These are phyloP conservation scores for Neospermospora avenae DNA, from an alignment of 2,329 filamentous ascomycete genomes.

Conservation along the genomic window DNA sequence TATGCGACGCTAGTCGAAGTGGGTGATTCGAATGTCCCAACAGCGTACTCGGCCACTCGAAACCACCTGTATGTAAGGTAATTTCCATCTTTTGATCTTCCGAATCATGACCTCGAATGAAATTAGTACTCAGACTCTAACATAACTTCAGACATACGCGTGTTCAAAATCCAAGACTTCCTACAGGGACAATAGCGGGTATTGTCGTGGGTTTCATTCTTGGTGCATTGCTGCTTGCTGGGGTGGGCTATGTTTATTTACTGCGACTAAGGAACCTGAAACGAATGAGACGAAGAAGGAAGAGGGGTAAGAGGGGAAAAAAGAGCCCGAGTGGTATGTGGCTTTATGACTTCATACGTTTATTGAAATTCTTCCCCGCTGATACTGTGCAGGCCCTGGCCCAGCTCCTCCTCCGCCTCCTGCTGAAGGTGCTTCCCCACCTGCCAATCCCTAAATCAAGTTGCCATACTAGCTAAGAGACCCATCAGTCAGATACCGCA, in stretches of 20 bases:
- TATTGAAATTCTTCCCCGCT: background rate
- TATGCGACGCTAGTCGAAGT: background rate
- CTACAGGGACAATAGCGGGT: constrained; percentile 18
- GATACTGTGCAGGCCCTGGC: background rate
- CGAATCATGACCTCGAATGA: no score
- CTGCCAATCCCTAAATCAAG: background rate
- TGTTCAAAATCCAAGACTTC: constrained; percentile 6
- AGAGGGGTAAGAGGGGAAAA: background rate
- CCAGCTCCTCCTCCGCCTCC: background rate
- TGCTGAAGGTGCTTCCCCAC: background rate
- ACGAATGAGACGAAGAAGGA: constrained; percentile 1
- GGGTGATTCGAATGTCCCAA: background rate
- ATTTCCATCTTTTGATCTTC: background rate
- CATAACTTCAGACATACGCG: background rate
- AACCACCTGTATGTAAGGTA: background rate
- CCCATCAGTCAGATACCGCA: no score
- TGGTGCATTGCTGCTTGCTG: constrained; percentile 12
- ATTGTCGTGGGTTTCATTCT: constrained; percentile 21
- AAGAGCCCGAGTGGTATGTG: background rate
- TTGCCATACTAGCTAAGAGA: no score
- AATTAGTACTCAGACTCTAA: background rate
- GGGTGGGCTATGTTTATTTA: constrained; percentile 23
- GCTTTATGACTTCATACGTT: background rate
- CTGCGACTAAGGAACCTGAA: constrained; percentile 15
- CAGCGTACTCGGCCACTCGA: background rate